Evolutionary conservation across 352 stramenopile species (phyloP).

Genomic region (Globisporangium radiosum): DNA sequence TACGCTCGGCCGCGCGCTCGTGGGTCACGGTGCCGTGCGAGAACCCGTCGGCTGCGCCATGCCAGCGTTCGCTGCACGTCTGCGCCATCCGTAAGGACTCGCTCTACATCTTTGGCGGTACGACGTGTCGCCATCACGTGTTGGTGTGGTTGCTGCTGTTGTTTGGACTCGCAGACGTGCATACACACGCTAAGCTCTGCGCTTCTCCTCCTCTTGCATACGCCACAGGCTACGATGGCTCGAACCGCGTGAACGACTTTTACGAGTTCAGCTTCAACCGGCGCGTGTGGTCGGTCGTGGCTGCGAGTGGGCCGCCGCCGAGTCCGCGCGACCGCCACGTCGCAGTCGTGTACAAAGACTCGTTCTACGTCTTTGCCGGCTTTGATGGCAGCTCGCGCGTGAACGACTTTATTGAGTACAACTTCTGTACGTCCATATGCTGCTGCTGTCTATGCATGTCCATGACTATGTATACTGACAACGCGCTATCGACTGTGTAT

Average conservation of each 20-base stretch:
- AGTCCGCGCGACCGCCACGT: conserved; percentile 93
- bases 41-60: conserved; percentile 80
- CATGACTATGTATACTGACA: too few species aligned
- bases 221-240: conserved; percentile 85
- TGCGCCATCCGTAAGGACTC: conserved; percentile 88
- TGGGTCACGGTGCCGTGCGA: conserved; percentile 75
- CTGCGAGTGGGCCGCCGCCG: conserved; percentile 58
- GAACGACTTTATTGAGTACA: conserved; percentile 95
- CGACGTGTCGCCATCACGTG: neutral
- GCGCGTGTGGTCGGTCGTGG: conserved; percentile 69
- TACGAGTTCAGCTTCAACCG: conserved; percentile 90
- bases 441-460: neutral
- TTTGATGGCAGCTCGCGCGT: conserved; percentile 91
- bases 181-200: neutral
- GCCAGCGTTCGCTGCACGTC: conserved; percentile 91
- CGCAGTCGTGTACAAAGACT: conserved; percentile 89
- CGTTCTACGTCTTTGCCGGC: conserved; percentile 93
- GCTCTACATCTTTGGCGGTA: conserved; percentile 91
- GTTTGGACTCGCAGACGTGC: neutral
- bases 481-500: conserved; percentile 1
- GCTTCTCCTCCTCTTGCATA: neutral
- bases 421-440: conserved; percentile 74
- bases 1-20: conserved; percentile 43
- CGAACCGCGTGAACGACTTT: conserved; percentile 92
- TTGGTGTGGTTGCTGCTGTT: neutral